phyloP scores from a whole-genome alignment of 306 rosid species.

The Calophaca sinica region DNA sequence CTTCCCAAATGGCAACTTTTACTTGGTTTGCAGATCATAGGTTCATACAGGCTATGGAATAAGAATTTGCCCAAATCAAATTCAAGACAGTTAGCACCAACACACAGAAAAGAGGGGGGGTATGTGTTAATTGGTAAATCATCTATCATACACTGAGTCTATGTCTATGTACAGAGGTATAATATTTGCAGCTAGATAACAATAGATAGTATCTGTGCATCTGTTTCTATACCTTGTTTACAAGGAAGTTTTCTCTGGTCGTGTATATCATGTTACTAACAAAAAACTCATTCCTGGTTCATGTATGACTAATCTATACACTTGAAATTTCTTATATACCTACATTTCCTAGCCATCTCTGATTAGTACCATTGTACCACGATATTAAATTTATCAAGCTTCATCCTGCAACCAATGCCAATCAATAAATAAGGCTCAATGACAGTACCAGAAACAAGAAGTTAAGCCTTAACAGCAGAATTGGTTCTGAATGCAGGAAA shows the following conservation, averaged over 20 bases:
- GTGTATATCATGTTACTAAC: constrained; percentile 30
- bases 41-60: not conserved
- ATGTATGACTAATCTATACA: constrained; percentile 36
- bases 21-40: not conserved
- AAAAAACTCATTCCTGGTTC: constrained; percentile 38
- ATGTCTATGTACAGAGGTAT: not conserved
- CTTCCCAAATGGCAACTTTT: not conserved
- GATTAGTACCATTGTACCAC: constrained; percentile 2
- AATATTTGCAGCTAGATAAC: not conserved
- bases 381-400: constrained; percentile 16
- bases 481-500: constrained; percentile 52
- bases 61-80: not conserved
- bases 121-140: not conserved
- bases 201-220: not conserved
- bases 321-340: constrained; percentile 36
- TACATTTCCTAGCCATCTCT: constrained; percentile 42
- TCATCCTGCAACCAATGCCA: constrained; percentile 3
- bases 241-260: constrained; percentile 5
- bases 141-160: not conserved
- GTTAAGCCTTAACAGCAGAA: constrained; percentile 51
- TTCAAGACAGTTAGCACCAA: not conserved
- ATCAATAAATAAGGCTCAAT: not conserved
- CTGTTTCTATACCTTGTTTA: not conserved
- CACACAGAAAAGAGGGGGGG: not conserved
- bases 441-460: constrained; percentile 33